Base-by-base conservation (phyloP, 805 yeast species). In the Metschnikowia picachoensis region DNA sequence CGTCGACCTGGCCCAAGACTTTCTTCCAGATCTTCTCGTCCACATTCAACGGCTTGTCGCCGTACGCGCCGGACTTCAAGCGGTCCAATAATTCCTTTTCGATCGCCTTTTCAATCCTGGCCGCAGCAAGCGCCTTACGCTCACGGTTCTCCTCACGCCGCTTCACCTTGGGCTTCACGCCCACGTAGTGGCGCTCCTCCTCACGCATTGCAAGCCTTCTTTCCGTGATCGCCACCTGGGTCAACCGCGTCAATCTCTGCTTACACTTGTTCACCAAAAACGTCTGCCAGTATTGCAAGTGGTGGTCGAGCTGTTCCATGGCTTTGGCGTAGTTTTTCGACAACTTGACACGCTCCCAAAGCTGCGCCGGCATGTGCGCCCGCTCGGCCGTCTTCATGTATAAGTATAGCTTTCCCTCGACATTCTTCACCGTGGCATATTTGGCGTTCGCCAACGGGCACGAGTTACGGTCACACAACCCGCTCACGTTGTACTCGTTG, bases 341-440 rank as follows among this genome's bases (percentile, higher is more conserved):
- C 50, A 94, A 76, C 66, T 84, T 86, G 61, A 94, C 85, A 60
- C 97, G 79, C 69, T 94, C 97, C 99, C 99, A 94, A 64, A 88
- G 72, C 59, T 86, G 85, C 37, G 87, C 81, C 12, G 99, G 99
- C 52, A 90, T 87, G 64, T 94, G 98, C 16, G 96, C 95, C 70
- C 99, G 82, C 72, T 94, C 99, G 1, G 95, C 96, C 1, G 98
- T 94, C 66, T 94, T 94, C 89, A 94, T 94, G 69, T 94, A 94
- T 31, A 88, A 70, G 59, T 87, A 88, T 39, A 89, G 68, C 62
- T 79, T 79, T 7, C 96, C 96, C 54, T 85, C 88, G 28, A 85
- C 76, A 56, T 79, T 83, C 61, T 87, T 85, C 37, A 88, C 87
- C 0, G 96, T 88, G 30, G 96, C 96, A 67, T 88, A 88, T 60